These are phyloP conservation scores for Petunia hybrid DNA, from an alignment of 305 asterid species.

Conservation along the genomic window DNA sequence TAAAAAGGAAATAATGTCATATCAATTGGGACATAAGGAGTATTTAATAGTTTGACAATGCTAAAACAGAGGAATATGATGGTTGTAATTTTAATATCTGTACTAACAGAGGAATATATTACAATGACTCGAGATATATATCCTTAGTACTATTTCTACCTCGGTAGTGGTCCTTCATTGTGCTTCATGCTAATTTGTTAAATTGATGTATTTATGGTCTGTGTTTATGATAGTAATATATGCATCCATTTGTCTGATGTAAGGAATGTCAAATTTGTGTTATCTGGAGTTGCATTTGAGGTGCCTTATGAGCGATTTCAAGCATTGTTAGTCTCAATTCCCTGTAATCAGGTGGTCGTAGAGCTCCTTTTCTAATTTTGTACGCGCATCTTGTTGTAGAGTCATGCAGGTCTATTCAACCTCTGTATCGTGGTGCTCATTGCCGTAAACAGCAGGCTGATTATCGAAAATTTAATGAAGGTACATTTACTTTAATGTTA, in stretches of 20 bases:
- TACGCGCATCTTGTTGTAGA: slow-evolving; percentile 61
- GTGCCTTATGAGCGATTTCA: background rate
- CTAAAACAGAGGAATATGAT: too few relatives aligned
- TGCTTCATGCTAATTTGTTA: too few relatives aligned
- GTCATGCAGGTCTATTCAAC: slow-evolving; percentile 99
- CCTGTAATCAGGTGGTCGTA: background rate
- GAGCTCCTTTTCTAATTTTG: background rate
- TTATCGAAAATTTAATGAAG: slow-evolving; percentile 98
- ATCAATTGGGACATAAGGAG: too few relatives aligned
- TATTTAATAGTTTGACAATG: too few relatives aligned
- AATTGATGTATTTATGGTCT: too few relatives aligned
- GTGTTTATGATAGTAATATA: too few relatives aligned
- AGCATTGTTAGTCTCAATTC: background rate
- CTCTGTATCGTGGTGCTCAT: slow-evolving; percentile 99
- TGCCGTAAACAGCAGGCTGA: slow-evolving; percentile 97
- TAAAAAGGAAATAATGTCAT: too few relatives aligned
- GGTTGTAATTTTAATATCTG: too few relatives aligned
- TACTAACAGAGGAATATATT: too few relatives aligned
- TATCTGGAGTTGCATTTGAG: background rate
- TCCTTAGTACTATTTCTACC: too few relatives aligned
- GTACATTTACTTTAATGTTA: slow-evolving; percentile 45
- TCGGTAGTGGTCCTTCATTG: too few relatives aligned
- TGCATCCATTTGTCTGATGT: background rate
- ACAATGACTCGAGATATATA: too few relatives aligned
- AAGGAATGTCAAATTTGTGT: background rate